phyloP scores from a whole-genome alignment of 805 yeast species.

The Myxozyma neotropica region DNA sequence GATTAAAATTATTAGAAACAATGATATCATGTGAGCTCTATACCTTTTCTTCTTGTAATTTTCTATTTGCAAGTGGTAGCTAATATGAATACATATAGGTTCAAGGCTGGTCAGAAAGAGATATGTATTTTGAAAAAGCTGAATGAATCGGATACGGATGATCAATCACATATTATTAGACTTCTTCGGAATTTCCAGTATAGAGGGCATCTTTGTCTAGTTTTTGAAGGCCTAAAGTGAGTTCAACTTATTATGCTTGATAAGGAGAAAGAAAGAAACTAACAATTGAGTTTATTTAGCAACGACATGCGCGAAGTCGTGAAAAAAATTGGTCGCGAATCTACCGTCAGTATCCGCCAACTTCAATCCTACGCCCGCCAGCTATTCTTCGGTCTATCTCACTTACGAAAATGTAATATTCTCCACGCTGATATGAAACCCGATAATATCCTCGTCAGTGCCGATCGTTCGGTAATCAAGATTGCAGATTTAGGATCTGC shows the following conservation, averaged over 20 bases:
- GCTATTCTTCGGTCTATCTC: slow-evolving; percentile 66
- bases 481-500: slow-evolving; percentile 92
- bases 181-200: slow-evolving; percentile 78
- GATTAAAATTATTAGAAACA: slow-evolving; percentile 65
- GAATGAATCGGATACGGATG: slow-evolving; percentile 61
- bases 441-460: slow-evolving; percentile 76
- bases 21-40: slow-evolving; percentile 53
- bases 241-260: background rate
- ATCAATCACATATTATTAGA: slow-evolving; percentile 64
- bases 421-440: slow-evolving; percentile 93
- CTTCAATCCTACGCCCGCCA: slow-evolving; percentile 72
- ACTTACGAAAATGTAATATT: slow-evolving; percentile 67
- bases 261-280: background rate
- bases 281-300: slow-evolving; percentile 40
- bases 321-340: slow-evolving; percentile 80
- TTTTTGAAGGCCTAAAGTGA: slow-evolving; percentile 67
- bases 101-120: slow-evolving; percentile 73
- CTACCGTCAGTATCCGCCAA: slow-evolving; percentile 71
- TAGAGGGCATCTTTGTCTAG: slow-evolving; percentile 82
- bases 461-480: slow-evolving; percentile 64
- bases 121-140: slow-evolving; percentile 72
- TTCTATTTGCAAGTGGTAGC: no score
- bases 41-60: background rate
- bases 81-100: slow-evolving; percentile 18
- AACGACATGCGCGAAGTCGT: slow-evolving; percentile 74